Evolutionary conservation across 495 filamentous ascomycete species (phyloP).

Genomic region (Melanomma pulvis-pyrius): DNA sequence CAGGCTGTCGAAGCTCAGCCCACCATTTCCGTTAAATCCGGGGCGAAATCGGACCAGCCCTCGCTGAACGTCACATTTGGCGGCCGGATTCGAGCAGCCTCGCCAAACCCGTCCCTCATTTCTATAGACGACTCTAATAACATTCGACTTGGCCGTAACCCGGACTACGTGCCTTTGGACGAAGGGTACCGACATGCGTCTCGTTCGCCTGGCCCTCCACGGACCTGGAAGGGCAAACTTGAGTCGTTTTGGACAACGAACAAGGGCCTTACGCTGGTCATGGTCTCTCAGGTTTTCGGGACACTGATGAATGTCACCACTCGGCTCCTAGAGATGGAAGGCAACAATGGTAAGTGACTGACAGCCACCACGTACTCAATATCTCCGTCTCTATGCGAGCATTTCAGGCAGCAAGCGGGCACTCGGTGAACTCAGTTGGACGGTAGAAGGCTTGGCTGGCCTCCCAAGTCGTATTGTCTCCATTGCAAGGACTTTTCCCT

Average conservation of each 20-base stretch:
- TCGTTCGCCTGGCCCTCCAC: constrained; percentile 33
- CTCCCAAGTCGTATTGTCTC: too few relatives aligned
- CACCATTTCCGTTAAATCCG: constrained; percentile 17
- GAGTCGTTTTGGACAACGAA: constrained; percentile 55
- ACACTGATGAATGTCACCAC: constrained; percentile 87
- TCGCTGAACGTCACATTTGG: constrained; percentile 21
- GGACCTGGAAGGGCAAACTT: constrained; percentile 35
- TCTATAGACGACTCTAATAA: constrained; percentile 44
- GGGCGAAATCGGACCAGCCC: constrained; percentile 30
- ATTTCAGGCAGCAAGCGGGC: not conserved
- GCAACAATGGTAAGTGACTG: constrained; percentile 53
- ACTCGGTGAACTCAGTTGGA: not conserved
- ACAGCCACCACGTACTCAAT: too few relatives aligned
- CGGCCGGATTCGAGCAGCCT: constrained; percentile 35
- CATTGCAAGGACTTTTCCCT: not conserved
- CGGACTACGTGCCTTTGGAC: constrained; percentile 21
- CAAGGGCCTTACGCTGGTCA: constrained; percentile 73
- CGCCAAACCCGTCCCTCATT: constrained; percentile 42
- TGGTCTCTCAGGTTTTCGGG: constrained; percentile 80
- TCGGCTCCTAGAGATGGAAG: constrained; percentile 74
- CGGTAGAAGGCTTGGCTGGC: too few relatives aligned
- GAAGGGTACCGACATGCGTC: constrained; percentile 25
- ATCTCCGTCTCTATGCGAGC: not conserved
- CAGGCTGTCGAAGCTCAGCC: constrained; percentile 6
- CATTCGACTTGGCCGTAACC: constrained; percentile 29